Conservation (phyloP, 306 rosid genomes). For the Alnus glutinosa region DNA sequence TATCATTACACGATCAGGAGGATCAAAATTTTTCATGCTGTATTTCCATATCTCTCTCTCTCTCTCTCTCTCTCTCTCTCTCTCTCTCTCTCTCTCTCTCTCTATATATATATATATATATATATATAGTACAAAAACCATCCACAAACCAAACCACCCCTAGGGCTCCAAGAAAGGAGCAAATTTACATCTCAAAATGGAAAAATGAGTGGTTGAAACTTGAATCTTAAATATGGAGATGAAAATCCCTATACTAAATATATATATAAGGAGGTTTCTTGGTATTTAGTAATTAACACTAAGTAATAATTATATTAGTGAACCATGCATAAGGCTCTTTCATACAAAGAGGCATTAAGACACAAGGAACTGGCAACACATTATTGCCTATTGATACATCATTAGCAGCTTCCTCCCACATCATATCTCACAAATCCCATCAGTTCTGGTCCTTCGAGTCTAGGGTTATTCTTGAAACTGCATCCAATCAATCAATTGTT, state of each 20-base stretch:
- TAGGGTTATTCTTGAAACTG: constrained; percentile 85
- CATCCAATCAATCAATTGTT: constrained; percentile 22
- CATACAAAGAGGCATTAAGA: not conserved
- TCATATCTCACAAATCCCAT: constrained; percentile 93
- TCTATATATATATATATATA: not conserved
- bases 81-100: not conserved
- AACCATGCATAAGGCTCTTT: not conserved
- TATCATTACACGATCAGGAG: not conserved
- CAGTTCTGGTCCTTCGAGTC: constrained; percentile 81
- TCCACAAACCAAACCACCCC: constrained; percentile 10
- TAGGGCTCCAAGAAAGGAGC: constrained; percentile 3
- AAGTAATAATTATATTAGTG: not conserved
- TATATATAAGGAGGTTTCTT: not conserved
- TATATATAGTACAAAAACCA: not conserved
- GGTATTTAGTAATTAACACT: not conserved
- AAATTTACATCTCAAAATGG: not conserved
- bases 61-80: not conserved
- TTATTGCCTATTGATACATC: constrained; percentile 27
- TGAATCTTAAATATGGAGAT: constrained; percentile 7
- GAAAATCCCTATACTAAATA: not conserved
- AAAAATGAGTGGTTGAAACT: not conserved
- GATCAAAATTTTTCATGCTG: not conserved
- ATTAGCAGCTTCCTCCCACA: constrained; percentile 66
- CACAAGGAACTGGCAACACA: constrained; percentile 24
- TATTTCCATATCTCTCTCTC: not conserved